Evolutionary conservation across 768 basidiomycete species (phyloP).

Genomic region (Amyloporia xantha): DNA sequence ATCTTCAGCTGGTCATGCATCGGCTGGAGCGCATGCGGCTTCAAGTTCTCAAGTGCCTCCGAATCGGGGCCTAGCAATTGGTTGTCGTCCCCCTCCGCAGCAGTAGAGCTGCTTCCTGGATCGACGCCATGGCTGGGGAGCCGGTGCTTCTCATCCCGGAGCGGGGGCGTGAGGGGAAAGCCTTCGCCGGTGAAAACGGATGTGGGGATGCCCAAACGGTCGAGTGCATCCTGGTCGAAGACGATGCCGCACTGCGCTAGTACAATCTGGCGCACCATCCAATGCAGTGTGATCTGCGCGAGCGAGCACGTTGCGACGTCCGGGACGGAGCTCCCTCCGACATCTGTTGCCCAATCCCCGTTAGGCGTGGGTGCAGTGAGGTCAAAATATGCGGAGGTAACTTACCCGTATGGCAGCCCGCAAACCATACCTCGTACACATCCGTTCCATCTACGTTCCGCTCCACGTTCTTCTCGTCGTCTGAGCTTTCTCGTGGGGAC

Average conservation of each 20-base stretch:
- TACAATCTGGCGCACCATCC: slow-evolving; percentile 73
- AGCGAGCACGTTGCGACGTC: slow-evolving; percentile 39
- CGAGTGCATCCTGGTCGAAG: slow-evolving; percentile 47
- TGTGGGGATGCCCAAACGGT: slow-evolving; percentile 33
- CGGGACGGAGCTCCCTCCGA: slow-evolving; percentile 57
- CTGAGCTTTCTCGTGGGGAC: not conserved
- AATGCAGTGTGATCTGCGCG: slow-evolving; percentile 57
- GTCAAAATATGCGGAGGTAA: not conserved
- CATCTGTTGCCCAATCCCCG: slow-evolving; percentile 38
- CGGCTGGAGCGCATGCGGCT: slow-evolving; percentile 40
- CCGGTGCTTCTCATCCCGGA: not conserved
- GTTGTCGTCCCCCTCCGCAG: not conserved
- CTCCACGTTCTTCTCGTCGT: not conserved
- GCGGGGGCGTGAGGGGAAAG: slow-evolving; percentile 10
- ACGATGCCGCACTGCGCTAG: slow-evolving; percentile 50
- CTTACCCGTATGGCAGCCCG: slow-evolving; percentile 66
- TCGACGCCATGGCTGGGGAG: not conserved
- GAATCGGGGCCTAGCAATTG: not conserved
- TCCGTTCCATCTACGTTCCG: slow-evolving; percentile 29
- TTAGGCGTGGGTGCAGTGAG: not conserved
- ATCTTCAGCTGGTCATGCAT: slow-evolving; percentile 45
- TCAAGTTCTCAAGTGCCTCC: slow-evolving; percentile 15
- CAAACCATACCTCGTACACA: slow-evolving; percentile 77
- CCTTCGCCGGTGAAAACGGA: slow-evolving; percentile 13
- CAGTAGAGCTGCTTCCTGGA: not conserved